Evolutionary conservation across 2,329 filamentous ascomycete species (phyloP).

Genomic region (Conoideocrella luteorostrata): DNA sequence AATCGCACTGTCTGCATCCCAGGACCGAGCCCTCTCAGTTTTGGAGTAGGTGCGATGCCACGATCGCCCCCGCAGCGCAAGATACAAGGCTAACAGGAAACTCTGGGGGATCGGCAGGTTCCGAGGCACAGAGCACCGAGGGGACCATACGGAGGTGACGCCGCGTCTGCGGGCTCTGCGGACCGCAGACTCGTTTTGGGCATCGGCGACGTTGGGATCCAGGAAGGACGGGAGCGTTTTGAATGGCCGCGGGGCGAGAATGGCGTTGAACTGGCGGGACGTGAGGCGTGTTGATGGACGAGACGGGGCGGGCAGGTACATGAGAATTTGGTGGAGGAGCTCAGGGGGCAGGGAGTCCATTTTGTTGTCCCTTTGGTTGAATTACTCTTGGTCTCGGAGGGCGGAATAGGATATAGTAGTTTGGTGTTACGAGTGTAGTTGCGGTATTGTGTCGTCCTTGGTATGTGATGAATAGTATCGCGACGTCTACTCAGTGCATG

Average conservation of each 20-base stretch:
- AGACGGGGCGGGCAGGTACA: constrained; percentile 16
- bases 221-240: constrained; percentile 22
- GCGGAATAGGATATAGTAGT: background rate
- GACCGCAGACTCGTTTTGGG: constrained; percentile 16
- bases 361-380: no score
- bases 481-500: no score
- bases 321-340: constrained; percentile 22
- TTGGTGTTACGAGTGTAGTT: no score
- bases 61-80: constrained; percentile 20
- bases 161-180: constrained; percentile 17
- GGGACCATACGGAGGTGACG: constrained; percentile 26
- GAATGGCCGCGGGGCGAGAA: constrained; percentile 23
- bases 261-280: constrained; percentile 24
- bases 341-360: constrained; percentile 27
- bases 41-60: no score
- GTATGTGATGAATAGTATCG: no score
- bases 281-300: constrained; percentile 24
- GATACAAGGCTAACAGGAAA: constrained; percentile 25
- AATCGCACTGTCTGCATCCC: constrained; percentile 10
- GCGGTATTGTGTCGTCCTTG: no score
- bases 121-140: constrained; percentile 25
- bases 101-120: constrained; percentile 22
- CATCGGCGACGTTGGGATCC: constrained; percentile 18
- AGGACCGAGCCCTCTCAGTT: background rate
- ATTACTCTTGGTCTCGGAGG: background rate